Base-by-base conservation (phyloP, 2,329 filamentous ascomycete species). In the Huntiella bhutanensis region DNA sequence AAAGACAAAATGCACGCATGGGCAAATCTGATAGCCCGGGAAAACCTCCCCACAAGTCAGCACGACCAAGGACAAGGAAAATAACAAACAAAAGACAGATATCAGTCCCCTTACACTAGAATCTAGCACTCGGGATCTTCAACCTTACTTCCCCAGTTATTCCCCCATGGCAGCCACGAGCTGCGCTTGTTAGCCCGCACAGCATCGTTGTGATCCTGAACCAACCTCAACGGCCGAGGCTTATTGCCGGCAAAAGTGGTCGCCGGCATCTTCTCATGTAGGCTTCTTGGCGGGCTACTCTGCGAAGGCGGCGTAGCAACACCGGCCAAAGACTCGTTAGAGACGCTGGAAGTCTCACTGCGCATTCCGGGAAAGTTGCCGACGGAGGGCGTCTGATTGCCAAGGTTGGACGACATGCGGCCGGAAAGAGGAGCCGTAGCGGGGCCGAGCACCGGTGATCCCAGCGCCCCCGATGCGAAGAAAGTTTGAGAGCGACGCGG, bases 181-280 rank as follows among this genome's bases (percentile, higher is more conserved):
- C 67, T 65, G 41, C 77, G 65, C 64, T 79, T 80, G 55, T 70
- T 71, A 46, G 62, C 58, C 32, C 57, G 60, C 50, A 66, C 62
- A 2, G 57, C 58, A 43, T 73, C 71, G 16, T 63, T 60, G 53
- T 80, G 80, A 63, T 93, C 84, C 62, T 91, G 82, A 41, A 96
- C 86, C 28, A 98, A 69, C 12, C 88, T 73, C 53, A 98, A 66
- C 5, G 88, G 88, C 33, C 87, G 73, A 49, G 92, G 77, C 62
- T 91, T 91, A 39, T 75, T 75, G 3, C 72, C 73, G 47, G 73
- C 63, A 52, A 73, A 74, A 1, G 70, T 75, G 34, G 69, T 73
- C 59, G 74, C 73, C 55, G 77, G 69, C 50, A 61, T 61, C 51
- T 68, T 63, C 22, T 62, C 60, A 5, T 41, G 22, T 28, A 45